These are phyloP conservation scores for Pythium chondricola DNA, from an alignment of 352 stramenopile species.

Conservation along the genomic window DNA sequence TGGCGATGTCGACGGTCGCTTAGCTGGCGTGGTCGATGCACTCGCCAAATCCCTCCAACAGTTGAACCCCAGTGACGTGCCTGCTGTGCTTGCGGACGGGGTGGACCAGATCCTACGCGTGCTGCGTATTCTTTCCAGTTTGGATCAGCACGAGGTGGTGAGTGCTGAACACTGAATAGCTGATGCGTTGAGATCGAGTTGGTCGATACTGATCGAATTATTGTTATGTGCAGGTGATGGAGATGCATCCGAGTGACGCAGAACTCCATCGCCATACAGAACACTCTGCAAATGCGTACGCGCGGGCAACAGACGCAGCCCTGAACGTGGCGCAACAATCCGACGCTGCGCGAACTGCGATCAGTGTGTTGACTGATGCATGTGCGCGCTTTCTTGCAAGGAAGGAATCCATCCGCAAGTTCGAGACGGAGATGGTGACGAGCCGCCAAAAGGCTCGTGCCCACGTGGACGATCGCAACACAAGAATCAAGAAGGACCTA, in stretches of 20 bases:
- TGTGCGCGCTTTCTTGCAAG: conserved; percentile 34
- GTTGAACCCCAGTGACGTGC: conserved; percentile 1
- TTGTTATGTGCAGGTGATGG: conserved; percentile 7
- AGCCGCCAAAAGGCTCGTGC: conserved; percentile 15
- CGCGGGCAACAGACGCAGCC: conserved; percentile 1
- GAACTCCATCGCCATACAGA: conserved; percentile 7
- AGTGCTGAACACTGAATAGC: no score
- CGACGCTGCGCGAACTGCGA: conserved; percentile 30
- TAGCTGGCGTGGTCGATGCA: conserved; percentile 8
- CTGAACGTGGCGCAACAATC: conserved; percentile 20
- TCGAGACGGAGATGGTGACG: conserved; percentile 7
- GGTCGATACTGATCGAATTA: not conserved
- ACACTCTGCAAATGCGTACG: conserved; percentile 9
- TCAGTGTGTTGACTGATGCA: conserved; percentile 32
- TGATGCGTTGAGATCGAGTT: no score
- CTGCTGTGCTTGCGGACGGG: conserved; percentile 8
- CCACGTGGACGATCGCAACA: conserved; percentile 22
- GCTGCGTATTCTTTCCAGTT: conserved; percentile 7
- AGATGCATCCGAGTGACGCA: conserved; percentile 6
- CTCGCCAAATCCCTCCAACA: conserved; percentile 18
- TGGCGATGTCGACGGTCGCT: conserved; percentile 2
- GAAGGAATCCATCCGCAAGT: conserved; percentile 26
- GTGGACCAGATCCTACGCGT: conserved; percentile 16
- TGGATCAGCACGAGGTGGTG: conserved; percentile 17
- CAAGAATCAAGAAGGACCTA: conserved; percentile 16